These are phyloP conservation scores for Penicillium ucsense DNA, from an alignment of 495 filamentous ascomycete genomes.

Conservation along the genomic window DNA sequence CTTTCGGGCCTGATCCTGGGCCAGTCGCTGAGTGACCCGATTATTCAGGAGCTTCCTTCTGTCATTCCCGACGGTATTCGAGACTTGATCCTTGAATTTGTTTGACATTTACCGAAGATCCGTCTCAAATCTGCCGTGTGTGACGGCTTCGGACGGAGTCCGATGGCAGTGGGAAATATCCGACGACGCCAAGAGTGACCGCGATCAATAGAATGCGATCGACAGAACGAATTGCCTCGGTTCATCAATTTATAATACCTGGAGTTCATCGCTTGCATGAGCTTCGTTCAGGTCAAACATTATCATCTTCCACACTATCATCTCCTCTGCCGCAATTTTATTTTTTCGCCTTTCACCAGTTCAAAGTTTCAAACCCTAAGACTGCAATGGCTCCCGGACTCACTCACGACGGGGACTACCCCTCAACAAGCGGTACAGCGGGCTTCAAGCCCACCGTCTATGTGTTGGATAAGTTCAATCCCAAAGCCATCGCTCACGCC, in stretches of 20 bases:
- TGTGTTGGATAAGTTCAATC: constrained; percentile 15
- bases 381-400: constrained; percentile 5
- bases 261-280: background rate
- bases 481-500: constrained; percentile 13
- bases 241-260: background rate
- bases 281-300: background rate
- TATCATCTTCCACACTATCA: background rate
- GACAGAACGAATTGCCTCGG: background rate
- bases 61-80: constrained; percentile 7
- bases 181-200: background rate
- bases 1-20: constrained; percentile 2
- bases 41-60: constrained; percentile 7
- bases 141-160: background rate
- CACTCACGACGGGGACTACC: constrained; percentile 2
- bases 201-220: background rate
- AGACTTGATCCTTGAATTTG: constrained; percentile 1
- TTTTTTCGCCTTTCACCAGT: too few species aligned
- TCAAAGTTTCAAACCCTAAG: background rate
- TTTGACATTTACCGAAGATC: background rate
- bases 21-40: background rate
- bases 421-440: background rate
- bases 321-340: background rate
- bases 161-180: background rate
- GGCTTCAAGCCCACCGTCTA: constrained; percentile 19
- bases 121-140: background rate